Percentiles rank a stretch among this genome's conserved stretches.
These are phyloP conservation scores for Backusella psychrophila DNA, from an alignment of 192 early-diverging fungal species.

Conservation along the genomic window DNA sequence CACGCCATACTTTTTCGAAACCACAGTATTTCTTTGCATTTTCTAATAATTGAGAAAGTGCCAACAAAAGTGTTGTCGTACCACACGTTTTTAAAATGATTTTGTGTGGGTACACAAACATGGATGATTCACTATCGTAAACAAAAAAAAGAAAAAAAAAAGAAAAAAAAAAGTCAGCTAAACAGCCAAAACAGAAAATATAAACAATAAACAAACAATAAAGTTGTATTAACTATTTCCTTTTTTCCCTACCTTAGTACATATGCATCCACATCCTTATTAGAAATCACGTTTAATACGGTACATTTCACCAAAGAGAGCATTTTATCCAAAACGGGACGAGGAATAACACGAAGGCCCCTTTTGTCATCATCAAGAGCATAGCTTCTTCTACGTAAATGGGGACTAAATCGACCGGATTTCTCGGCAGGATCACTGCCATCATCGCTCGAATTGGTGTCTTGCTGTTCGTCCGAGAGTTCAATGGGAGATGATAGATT, in stretches of 20 bases:
- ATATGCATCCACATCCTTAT: constrained; percentile 86
- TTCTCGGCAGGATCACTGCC: neutral
- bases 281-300: constrained; percentile 82
- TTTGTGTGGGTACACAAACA: constrained; percentile 97
- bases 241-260: constrained; percentile 67
- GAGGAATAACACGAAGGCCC: constrained; percentile 76
- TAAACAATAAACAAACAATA: neutral
- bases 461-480: neutral
- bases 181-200: neutral
- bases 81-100: constrained; percentile 98
- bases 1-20: constrained; percentile 66
- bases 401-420: constrained; percentile 10
- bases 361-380: constrained; percentile 33
- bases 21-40: constrained; percentile 70
- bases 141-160: neutral
- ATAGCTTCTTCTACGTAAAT: constrained; percentile 26
- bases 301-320: constrained; percentile 91
- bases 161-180: neutral
- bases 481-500: constrained; percentile 1
- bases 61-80: constrained; percentile 89
- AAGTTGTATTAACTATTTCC: neutral
- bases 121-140: constrained; percentile 79
- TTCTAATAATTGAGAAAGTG: constrained; percentile 82
- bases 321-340: constrained; percentile 89
- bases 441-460: constrained; percentile 5